Evolutionary conservation across 1,139 yeast genomes (phyloP).

Genomic region (Taphrina sp.): DNA sequence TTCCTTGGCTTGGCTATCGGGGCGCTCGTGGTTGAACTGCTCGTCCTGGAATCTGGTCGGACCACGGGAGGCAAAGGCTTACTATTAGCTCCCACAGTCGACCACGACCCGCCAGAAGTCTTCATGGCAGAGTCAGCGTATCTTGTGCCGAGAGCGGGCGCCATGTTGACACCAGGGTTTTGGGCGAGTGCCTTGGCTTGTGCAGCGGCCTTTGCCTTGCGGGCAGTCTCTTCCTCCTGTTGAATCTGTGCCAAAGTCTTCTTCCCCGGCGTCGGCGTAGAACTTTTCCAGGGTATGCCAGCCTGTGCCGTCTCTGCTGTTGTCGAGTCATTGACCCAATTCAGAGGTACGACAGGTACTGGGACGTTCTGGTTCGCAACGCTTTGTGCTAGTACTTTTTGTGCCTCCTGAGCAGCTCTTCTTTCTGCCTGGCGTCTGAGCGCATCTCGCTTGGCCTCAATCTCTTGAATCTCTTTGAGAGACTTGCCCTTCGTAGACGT

Average conservation of each 20-base stretch:
- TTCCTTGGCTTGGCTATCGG: slow-evolving; percentile 31
- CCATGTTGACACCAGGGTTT: slow-evolving; percentile 39
- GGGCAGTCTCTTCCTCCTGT: slow-evolving; percentile 48
- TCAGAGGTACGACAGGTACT: slow-evolving; percentile 7
- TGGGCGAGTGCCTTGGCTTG: slow-evolving; percentile 33
- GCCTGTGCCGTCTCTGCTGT: background rate
- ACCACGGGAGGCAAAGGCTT: slow-evolving; percentile 41
- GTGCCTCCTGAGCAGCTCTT: slow-evolving; percentile 15
- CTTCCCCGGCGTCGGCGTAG: slow-evolving; percentile 42
- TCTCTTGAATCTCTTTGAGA: slow-evolving; percentile 66
- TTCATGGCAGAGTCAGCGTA: slow-evolving; percentile 37
- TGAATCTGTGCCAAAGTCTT: slow-evolving; percentile 54
- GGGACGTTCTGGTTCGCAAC: slow-evolving; percentile 33
- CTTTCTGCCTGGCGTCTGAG: slow-evolving; percentile 42
- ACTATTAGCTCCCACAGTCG: slow-evolving; percentile 29
- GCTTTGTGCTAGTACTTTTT: slow-evolving; percentile 4
- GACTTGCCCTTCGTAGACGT: slow-evolving; percentile 42
- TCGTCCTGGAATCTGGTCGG: slow-evolving; percentile 42
- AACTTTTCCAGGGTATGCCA: slow-evolving; percentile 19
- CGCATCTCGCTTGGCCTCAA: slow-evolving; percentile 54
- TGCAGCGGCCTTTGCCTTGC: slow-evolving; percentile 36
- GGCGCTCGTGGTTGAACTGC: slow-evolving; percentile 40
- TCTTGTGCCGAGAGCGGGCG: slow-evolving; percentile 42
- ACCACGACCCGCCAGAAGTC: slow-evolving; percentile 23
- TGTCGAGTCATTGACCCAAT: slow-evolving; percentile 21